Conservation (phyloP, 2,329 filamentous ascomycete genomes). For the Colletotrichum karsti region DNA sequence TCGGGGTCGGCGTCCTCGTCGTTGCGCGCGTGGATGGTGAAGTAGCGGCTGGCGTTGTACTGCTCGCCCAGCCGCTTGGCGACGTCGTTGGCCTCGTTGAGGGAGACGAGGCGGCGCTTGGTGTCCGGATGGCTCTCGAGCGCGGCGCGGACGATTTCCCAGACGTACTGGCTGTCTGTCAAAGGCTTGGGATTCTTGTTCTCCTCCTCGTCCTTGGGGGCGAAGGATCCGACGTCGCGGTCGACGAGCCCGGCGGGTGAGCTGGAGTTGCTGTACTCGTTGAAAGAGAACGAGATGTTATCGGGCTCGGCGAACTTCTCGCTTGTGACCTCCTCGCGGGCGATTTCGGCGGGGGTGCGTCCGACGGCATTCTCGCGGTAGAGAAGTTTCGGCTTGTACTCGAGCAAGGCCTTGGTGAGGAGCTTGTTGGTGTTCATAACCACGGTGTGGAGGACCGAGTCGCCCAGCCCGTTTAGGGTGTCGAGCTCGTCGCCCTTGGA, state of each 20-base stretch:
- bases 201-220: conserved; percentile 16
- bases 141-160: conserved; percentile 35
- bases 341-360: conserved; percentile 75
- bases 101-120: conserved; percentile 60
- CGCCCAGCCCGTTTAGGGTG: conserved; percentile 70
- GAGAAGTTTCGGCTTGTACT: conserved; percentile 66
- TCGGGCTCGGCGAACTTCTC: conserved; percentile 40
- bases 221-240: conserved; percentile 14
- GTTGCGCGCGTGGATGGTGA: conserved; percentile 39
- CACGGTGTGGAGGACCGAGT: conserved; percentile 70
- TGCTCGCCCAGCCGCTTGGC: conserved; percentile 63
- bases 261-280: neutral
- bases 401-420: conserved; percentile 56
- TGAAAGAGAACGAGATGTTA: neutral
- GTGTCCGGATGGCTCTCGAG: conserved; percentile 38
- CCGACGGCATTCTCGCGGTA: conserved; percentile 81
- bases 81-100: conserved; percentile 67
- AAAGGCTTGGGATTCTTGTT: neutral
- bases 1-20: conserved; percentile 37
- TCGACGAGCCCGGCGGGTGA: conserved; percentile 8
- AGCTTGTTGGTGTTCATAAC: conserved; percentile 48
- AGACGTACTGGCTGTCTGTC: conserved; percentile 15
- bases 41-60: conserved; percentile 48
- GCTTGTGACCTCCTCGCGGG: conserved; percentile 61
- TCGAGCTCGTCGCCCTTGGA: conserved; percentile 65